These are phyloP conservation scores for Begonia fuchsioides DNA, from an alignment of 306 rosid species.

Conservation along the genomic window DNA sequence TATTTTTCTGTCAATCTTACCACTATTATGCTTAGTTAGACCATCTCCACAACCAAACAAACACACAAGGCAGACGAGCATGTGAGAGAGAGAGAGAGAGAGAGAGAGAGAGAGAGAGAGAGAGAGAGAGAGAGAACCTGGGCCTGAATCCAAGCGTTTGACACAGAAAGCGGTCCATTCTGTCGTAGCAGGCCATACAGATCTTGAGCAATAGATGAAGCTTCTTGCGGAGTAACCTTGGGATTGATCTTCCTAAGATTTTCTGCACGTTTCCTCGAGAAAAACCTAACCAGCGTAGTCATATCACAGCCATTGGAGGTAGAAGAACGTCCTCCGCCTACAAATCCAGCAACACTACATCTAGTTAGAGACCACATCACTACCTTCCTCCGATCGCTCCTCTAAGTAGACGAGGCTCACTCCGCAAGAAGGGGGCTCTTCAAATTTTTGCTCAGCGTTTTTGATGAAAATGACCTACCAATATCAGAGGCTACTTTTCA, in stretches of 20 bases:
- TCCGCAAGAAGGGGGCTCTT: background rate
- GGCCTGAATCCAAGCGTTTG: conserved; percentile 34
- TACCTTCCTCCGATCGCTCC: background rate
- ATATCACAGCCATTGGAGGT: background rate
- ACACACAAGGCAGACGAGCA: background rate
- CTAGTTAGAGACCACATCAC: background rate
- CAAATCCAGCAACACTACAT: background rate
- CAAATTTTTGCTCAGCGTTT: no score
- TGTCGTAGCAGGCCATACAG: conserved; percentile 28
- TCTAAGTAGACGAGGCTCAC: background rate
- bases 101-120: background rate
- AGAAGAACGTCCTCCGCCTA: conserved; percentile 1
- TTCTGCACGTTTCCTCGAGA: conserved; percentile 31
- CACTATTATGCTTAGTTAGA: no score
- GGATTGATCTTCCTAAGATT: conserved; percentile 40
- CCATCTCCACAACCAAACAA: no score
- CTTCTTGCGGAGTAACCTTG: conserved; percentile 27
- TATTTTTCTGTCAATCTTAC: no score
- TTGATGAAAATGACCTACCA: no score
- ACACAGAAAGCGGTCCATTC: conserved; percentile 27
- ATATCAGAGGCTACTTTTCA: no score
- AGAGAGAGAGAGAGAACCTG: conserved; percentile 10
- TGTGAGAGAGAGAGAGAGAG: background rate
- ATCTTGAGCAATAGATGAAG: conserved; percentile 27
- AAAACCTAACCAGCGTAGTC: conserved; percentile 19